Percentiles rank a stretch among this genome's conserved stretches.
phyloP scores from a whole-genome alignment of 192 early-diverging fungal species.

The Endogone sp. region DNA sequence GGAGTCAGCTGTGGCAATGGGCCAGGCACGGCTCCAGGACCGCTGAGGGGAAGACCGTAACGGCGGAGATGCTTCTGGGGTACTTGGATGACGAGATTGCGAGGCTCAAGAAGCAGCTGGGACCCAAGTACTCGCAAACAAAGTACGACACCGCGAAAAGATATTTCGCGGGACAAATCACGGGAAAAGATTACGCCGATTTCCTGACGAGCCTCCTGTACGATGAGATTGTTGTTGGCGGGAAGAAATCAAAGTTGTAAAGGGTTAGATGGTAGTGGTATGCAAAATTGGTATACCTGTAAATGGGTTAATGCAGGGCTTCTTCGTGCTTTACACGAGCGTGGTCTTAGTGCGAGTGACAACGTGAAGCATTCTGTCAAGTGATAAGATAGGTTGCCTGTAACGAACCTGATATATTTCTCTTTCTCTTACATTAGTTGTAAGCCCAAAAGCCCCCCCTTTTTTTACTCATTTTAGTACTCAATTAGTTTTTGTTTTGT shows the following conservation, averaged over 20 bases:
- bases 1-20: slow-evolving; percentile 98
- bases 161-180: slow-evolving; percentile 71
- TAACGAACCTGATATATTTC: too few relatives aligned
- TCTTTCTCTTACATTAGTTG: too few relatives aligned
- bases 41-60: slow-evolving; percentile 75
- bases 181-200: slow-evolving; percentile 80
- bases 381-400: too few relatives aligned
- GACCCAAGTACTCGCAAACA: slow-evolving; percentile 59
- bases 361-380: too few relatives aligned
- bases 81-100: slow-evolving; percentile 88
- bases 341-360: too few relatives aligned
- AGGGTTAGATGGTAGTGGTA: too few relatives aligned
- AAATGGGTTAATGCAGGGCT: too few relatives aligned
- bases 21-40: slow-evolving; percentile 81
- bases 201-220: slow-evolving; percentile 94
- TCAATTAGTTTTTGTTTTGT: too few relatives aligned
- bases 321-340: too few relatives aligned
- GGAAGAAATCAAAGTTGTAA: slow-evolving; percentile 28
- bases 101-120: slow-evolving; percentile 60
- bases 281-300: too few relatives aligned
- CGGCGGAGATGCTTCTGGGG: slow-evolving; percentile 68
- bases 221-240: slow-evolving; percentile 70
- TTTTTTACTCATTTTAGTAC: too few relatives aligned
- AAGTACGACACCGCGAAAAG: slow-evolving; percentile 69
- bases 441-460: too few relatives aligned